A percentile compares a stretch with the other conserved stretches of the same genome.
Evolutionary conservation across 257 asterid genomes (phyloP).

Genomic region (Solanum rostratum): DNA sequence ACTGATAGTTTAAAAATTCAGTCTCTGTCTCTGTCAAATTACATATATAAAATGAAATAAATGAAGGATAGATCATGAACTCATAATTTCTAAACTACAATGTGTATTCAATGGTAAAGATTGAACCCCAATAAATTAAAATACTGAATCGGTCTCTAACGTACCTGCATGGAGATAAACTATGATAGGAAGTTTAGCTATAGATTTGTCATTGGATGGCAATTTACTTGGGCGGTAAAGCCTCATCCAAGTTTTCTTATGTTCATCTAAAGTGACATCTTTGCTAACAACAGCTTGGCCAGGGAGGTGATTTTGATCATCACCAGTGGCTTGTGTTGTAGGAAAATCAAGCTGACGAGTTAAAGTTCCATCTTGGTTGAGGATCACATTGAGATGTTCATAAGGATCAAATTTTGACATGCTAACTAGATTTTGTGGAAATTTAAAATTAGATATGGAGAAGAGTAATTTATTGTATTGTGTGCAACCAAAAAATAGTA

Average conservation of each 20-base stretch:
- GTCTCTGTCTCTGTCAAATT: fast-evolving
- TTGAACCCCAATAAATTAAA: not conserved
- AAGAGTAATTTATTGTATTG: not conserved
- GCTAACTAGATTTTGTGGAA: not conserved
- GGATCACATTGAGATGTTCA: constrained; percentile 40
- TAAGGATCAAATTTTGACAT: constrained; percentile 79
- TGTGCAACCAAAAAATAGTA: not conserved
- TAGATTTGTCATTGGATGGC: constrained; percentile 36
- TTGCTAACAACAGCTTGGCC: constrained; percentile 58
- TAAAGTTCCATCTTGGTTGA: constrained; percentile 57
- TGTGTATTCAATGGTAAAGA: not conserved
- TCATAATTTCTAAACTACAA: not conserved
- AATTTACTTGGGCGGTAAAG: constrained; percentile 58
- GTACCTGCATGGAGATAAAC: constrained; percentile 60
- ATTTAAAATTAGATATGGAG: not conserved
- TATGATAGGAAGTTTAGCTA: constrained; percentile 63
- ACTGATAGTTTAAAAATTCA: not conserved
- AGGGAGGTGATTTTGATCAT: constrained; percentile 22
- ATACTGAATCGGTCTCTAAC: not conserved
- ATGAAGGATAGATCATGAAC: not conserved
- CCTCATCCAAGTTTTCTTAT: constrained; percentile 62
- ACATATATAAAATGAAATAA: not conserved
- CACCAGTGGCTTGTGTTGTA: constrained; percentile 45
- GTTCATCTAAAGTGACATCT: constrained; percentile 44
- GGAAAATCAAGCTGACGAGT: constrained; percentile 62